Percentiles rank a stretch among this genome's conserved stretches.
Evolutionary conservation across 2,329 filamentous ascomycete genomes (phyloP).

Genomic region (Conoideocrella luteorostrata): DNA sequence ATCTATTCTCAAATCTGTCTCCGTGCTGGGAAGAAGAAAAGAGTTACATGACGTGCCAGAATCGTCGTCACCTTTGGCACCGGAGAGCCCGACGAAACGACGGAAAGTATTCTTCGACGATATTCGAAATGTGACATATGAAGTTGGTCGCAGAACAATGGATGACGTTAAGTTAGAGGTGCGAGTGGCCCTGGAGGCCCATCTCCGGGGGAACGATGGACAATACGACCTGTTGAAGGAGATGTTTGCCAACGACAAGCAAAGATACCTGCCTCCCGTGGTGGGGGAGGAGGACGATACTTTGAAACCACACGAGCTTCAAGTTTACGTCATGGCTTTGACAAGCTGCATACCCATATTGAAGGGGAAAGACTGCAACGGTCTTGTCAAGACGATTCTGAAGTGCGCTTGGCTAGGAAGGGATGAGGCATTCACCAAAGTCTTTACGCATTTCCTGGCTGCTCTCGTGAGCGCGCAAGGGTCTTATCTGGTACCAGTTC

Average conservation of each 20-base stretch:
- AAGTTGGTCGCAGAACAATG: slow-evolving; percentile 45
- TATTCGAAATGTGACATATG: slow-evolving; percentile 49
- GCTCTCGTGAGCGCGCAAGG: slow-evolving; percentile 78
- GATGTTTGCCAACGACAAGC: slow-evolving; percentile 46
- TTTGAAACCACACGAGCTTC: slow-evolving; percentile 48
- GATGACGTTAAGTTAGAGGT: slow-evolving; percentile 51
- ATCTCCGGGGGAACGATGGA: slow-evolving; percentile 50
- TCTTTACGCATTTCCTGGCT: slow-evolving; percentile 62
- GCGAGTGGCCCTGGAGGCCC: slow-evolving; percentile 48
- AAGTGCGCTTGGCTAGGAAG: slow-evolving; percentile 58
- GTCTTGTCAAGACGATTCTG: slow-evolving; percentile 53
- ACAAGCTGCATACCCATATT: slow-evolving; percentile 55
- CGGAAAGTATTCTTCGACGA: slow-evolving; percentile 55
- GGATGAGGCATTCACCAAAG: slow-evolving; percentile 58
- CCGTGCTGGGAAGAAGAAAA: slow-evolving; percentile 39
- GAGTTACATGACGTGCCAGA: slow-evolving; percentile 36
- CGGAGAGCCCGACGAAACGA: slow-evolving; percentile 44
- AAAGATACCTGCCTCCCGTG: slow-evolving; percentile 31
- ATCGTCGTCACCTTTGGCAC: slow-evolving; percentile 26
- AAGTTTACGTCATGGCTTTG: slow-evolving; percentile 56
- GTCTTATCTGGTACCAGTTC: slow-evolving; percentile 65
- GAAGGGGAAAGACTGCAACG: slow-evolving; percentile 50
- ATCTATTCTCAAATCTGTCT: slow-evolving; percentile 45
- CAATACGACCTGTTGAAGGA: slow-evolving; percentile 57
- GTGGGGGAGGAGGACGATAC: slow-evolving; percentile 41